phyloP scores from a whole-genome alignment of 2,329 filamentous ascomycete genomes.

The Dactylella cylindrospora region DNA sequence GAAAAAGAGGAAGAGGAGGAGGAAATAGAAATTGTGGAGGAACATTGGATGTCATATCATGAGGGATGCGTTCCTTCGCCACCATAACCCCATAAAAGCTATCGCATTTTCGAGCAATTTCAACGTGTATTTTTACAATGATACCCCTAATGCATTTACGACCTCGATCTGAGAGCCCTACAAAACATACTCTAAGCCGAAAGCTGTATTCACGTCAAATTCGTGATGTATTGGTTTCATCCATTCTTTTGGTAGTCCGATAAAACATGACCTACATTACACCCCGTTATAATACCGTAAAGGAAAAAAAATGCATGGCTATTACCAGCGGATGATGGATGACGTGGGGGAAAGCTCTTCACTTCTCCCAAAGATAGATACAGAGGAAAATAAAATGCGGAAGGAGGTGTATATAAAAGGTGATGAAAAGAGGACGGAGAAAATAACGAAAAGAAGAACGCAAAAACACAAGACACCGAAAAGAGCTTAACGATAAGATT shows the following conservation, averaged over 20 bases:
- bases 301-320: constrained; percentile 18
- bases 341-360: constrained; percentile 8
- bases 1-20: constrained; percentile 8
- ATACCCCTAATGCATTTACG: constrained; percentile 16
- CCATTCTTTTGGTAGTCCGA: constrained; percentile 40
- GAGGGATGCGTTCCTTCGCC: constrained; percentile 26
- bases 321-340: constrained; percentile 27
- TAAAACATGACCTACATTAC: constrained; percentile 44
- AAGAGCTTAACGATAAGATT: constrained; percentile 44
- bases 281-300: constrained; percentile 32
- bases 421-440: constrained; percentile 17
- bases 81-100: no score
- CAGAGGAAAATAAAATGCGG: constrained; percentile 18
- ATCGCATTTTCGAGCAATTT: no score
- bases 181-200: no score
- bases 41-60: constrained; percentile 36
- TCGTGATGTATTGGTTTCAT: constrained; percentile 44
- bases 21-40: constrained; percentile 31
- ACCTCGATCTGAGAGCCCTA: background rate
- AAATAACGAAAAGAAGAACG: constrained; percentile 15
- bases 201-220: no score
- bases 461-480: constrained; percentile 9
- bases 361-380: constrained; percentile 39
- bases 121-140: constrained; percentile 12
- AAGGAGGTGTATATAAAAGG: constrained; percentile 37